phyloP scores from a whole-genome alignment of 345 rosid species.

The Salix koriyanagi region DNA sequence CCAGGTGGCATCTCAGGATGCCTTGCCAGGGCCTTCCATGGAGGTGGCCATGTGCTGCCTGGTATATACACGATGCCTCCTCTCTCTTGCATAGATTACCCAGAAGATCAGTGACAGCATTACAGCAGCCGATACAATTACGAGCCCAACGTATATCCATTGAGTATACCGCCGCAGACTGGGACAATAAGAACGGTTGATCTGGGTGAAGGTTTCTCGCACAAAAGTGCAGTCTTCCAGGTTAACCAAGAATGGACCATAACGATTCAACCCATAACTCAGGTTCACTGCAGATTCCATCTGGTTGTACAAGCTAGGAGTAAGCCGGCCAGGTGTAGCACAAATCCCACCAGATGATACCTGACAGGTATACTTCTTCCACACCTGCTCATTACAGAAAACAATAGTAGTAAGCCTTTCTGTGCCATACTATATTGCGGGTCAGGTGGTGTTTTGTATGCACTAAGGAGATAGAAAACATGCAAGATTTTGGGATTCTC shows the following conservation, averaged over 20 bases:
- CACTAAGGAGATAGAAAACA: neutral
- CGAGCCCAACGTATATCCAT: slow-evolving; percentile 80
- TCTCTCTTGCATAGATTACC: slow-evolving; percentile 81
- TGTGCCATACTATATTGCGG: neutral
- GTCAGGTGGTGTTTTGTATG: neutral
- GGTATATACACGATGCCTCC: slow-evolving; percentile 75
- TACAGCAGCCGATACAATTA: slow-evolving; percentile 71
- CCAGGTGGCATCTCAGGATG: slow-evolving; percentile 5
- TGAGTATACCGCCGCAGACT: slow-evolving; percentile 46
- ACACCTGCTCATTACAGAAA: slow-evolving; percentile 40
- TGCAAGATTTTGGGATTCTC: neutral
- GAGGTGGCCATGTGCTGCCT: slow-evolving; percentile 38
- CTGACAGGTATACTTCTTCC: slow-evolving; percentile 56
- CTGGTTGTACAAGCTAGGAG: slow-evolving; percentile 59
- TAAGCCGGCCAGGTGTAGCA: slow-evolving; percentile 65
- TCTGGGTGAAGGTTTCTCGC: slow-evolving; percentile 62
- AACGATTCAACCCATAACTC: slow-evolving; percentile 65
- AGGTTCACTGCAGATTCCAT: slow-evolving; percentile 68
- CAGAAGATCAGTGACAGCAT: slow-evolving; percentile 91
- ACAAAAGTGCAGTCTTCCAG: slow-evolving; percentile 75
- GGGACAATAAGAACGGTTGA: slow-evolving; percentile 55
- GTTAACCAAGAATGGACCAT: slow-evolving; percentile 77
- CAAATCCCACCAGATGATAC: slow-evolving; percentile 56
- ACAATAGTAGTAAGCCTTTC: neutral
- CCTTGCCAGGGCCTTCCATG: slow-evolving; percentile 31